Conservation (phyloP, 2,329 filamentous ascomycete species). For the Stemphylium beticola region DNA sequence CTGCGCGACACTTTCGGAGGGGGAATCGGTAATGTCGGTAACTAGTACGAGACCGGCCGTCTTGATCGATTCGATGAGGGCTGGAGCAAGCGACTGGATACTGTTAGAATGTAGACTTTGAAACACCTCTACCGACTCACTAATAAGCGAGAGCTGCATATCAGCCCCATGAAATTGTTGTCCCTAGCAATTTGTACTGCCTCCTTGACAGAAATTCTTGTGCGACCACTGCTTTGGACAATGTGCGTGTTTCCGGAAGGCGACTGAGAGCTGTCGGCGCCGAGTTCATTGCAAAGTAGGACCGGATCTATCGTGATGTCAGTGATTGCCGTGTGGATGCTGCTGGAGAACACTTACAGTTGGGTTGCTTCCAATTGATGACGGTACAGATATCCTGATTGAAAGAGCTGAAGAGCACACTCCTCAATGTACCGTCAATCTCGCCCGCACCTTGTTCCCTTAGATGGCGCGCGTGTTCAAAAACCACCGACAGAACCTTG, state of each 20-base stretch:
- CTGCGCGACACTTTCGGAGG: conserved; percentile 43
- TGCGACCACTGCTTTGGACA: conserved; percentile 68
- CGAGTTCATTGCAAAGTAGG: conserved; percentile 91
- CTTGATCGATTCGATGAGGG: conserved; percentile 91
- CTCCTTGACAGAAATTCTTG: conserved; percentile 89
- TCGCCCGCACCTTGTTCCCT: conserved; percentile 62
- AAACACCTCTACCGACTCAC: conserved; percentile 59
- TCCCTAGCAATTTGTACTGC: conserved; percentile 89
- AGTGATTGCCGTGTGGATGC: conserved; percentile 6
- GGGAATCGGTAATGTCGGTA: conserved; percentile 75
- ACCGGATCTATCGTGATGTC: conserved; percentile 70
- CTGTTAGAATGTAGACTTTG: conserved; percentile 7
- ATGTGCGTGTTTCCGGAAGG: conserved; percentile 45
- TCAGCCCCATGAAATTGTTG: conserved; percentile 98
- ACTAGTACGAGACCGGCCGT: conserved; percentile 91
- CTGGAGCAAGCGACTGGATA: conserved; percentile 84
- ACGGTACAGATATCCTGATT: conserved; percentile 90
- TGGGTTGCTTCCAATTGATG: conserved; percentile 98
- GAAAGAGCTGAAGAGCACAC: conserved; percentile 92
- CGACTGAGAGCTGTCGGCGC: conserved; percentile 60
- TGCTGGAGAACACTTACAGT: conserved; percentile 65
- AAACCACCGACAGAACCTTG: conserved; percentile 81
- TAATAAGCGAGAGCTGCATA: conserved; percentile 85
- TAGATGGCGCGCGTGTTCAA: conserved; percentile 81
- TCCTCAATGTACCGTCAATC: conserved; percentile 72